Conservation (phyloP, 2,329 filamentous ascomycete genomes). For the Drechslerella stenobrocha region DNA sequence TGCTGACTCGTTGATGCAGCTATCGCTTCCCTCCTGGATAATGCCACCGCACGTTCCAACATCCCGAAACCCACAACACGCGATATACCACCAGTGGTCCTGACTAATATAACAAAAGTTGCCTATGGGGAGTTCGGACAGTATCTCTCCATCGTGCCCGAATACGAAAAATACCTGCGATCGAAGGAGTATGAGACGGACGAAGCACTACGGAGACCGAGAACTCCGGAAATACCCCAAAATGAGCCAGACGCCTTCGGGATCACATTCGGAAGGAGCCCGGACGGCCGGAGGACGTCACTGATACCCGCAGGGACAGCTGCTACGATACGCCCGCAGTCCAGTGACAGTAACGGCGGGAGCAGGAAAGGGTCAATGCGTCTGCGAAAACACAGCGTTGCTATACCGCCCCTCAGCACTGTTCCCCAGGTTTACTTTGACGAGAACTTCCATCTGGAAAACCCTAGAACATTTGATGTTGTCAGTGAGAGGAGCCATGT, state of each 20-base stretch:
- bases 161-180: slow-evolving; percentile 87
- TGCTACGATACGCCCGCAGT: slow-evolving; percentile 23
- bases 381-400: slow-evolving; percentile 64
- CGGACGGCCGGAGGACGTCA: slow-evolving; percentile 29
- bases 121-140: slow-evolving; percentile 77
- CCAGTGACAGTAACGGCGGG: slow-evolving; percentile 14
- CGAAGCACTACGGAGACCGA: slow-evolving; percentile 53
- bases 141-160: slow-evolving; percentile 80
- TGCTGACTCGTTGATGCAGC: slow-evolving; percentile 60
- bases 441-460: slow-evolving; percentile 90
- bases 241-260: slow-evolving; percentile 11
- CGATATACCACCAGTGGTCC: slow-evolving; percentile 89
- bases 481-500: slow-evolving; percentile 96
- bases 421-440: slow-evolving; percentile 95
- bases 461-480: slow-evolving; percentile 92
- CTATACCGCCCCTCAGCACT: slow-evolving; percentile 82
- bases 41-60: slow-evolving; percentile 78
- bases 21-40: slow-evolving; percentile 79
- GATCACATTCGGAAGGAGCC: slow-evolving; percentile 15
- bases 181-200: slow-evolving; percentile 70
- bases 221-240: slow-evolving; percentile 46
- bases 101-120: slow-evolving; percentile 84
- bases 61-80: slow-evolving; percentile 78
- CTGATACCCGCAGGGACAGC: slow-evolving; percentile 19
- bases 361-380: slow-evolving; percentile 45